A percentile compares a stretch with the other conserved stretches of the same genome.
phyloP scores from a whole-genome alignment of 2,329 filamentous ascomycete species.

The Diaporthe australafricana region DNA sequence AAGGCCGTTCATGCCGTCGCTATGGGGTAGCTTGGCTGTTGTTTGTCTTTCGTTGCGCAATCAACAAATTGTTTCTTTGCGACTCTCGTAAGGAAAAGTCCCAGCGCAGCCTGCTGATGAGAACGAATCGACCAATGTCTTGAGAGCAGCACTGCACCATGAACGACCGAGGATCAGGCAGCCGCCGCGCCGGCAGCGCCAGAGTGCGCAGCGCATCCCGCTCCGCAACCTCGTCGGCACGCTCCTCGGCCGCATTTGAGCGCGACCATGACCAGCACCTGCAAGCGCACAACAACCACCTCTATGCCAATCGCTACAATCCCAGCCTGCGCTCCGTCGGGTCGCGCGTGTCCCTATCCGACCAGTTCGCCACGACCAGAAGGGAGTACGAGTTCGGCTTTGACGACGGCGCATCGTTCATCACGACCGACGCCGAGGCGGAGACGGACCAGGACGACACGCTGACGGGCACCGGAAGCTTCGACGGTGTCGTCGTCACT shows the following conservation, averaged over 20 bases:
- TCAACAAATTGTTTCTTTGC: constrained; percentile 4
- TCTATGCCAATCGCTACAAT: constrained; percentile 13
- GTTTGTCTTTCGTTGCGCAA: constrained; percentile 10
- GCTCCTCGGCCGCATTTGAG: constrained; percentile 31
- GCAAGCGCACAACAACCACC: background rate
- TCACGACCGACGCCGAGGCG: constrained; percentile 43
- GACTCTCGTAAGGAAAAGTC: background rate
- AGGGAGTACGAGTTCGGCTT: constrained; percentile 60
- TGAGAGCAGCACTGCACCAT: constrained; percentile 6
- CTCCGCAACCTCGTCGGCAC: constrained; percentile 27
- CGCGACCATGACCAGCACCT: constrained; percentile 13
- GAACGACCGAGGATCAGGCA: constrained; percentile 1
- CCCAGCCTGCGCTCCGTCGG: constrained; percentile 48
- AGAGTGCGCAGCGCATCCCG: constrained; percentile 26
- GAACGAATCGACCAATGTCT: background rate
- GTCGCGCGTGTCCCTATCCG: constrained; percentile 59
- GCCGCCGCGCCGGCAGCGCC: constrained; percentile 8
- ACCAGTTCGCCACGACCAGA: constrained; percentile 60
- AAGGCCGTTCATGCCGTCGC: constrained; percentile 15
- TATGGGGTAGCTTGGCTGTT: background rate
- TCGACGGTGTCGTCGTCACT: constrained; percentile 33
- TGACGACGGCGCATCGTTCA: constrained; percentile 59
- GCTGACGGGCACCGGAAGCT: constrained; percentile 37
- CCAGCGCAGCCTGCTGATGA: background rate
- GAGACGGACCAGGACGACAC: constrained; percentile 36